Percentiles rank a stretch among this genome's conserved stretches.
Evolutionary conservation across 495 filamentous ascomycete genomes (phyloP).

Genomic region (Podospora fimiseda): DNA sequence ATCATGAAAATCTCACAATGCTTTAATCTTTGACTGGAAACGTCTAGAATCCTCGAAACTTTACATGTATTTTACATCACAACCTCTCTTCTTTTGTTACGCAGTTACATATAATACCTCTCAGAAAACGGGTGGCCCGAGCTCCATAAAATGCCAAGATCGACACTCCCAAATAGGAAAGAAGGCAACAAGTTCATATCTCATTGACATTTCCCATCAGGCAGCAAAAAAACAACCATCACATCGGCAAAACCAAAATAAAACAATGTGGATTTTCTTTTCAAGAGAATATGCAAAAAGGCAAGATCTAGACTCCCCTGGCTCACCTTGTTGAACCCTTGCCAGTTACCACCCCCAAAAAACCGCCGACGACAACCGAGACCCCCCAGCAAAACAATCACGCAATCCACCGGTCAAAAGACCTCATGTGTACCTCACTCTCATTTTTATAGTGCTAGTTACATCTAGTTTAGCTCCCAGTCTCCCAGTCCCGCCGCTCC

Average conservation of each 20-base stretch:
- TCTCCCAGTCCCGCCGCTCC: not conserved
- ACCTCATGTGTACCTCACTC: conserved; percentile 7
- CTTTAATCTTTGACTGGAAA: conserved; percentile 6
- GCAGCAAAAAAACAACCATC: too few relatives aligned
- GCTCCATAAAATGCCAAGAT: conserved; percentile 3
- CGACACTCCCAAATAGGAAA: too few relatives aligned
- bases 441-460: not conserved
- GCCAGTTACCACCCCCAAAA: not conserved
- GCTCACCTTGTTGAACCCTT: not conserved
- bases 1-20: not conserved
- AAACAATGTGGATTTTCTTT: too few relatives aligned
- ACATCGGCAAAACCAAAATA: too few relatives aligned
- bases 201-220: too few relatives aligned
- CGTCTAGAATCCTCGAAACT: conserved; percentile 12
- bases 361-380: conserved; percentile 9
- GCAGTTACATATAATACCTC: too few relatives aligned
- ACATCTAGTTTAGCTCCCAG: not conserved
- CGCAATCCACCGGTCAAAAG: conserved; percentile 9
- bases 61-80: conserved; percentile 2
- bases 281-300: too few relatives aligned
- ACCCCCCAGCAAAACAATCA: conserved; percentile 14
- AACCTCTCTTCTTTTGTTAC: not conserved
- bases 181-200: too few relatives aligned
- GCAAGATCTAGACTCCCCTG: not conserved
- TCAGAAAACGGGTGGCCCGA: not conserved